phyloP scores from a whole-genome alignment of 768 basidiomycete species.

The Antrodiella citrinella region DNA sequence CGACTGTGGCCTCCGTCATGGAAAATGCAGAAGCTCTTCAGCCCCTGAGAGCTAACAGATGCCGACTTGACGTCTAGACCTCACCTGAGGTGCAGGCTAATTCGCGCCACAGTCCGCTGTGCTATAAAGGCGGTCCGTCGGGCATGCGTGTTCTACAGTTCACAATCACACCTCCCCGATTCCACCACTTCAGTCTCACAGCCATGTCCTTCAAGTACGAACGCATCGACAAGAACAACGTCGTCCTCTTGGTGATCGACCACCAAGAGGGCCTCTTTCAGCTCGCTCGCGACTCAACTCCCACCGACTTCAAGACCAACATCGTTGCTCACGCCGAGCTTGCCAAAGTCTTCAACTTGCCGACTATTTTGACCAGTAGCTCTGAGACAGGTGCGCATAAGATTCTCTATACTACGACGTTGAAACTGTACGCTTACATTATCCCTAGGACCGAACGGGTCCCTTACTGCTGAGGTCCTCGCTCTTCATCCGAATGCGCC shows the following conservation, averaged over 20 bases:
- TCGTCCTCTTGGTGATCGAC: slow-evolving; percentile 37
- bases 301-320: slow-evolving; percentile 34
- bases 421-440: too few species aligned
- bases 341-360: slow-evolving; percentile 37
- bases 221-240: slow-evolving; percentile 37
- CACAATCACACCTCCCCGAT: too few species aligned
- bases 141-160: too few species aligned
- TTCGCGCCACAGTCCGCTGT: too few species aligned
- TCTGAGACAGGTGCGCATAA: slow-evolving; percentile 34
- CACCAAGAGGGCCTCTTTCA: slow-evolving; percentile 42
- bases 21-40: too few species aligned
- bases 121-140: too few species aligned
- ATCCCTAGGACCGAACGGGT: slow-evolving; percentile 41
- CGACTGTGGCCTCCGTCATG: too few species aligned
- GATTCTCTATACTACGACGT: too few species aligned
- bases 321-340: slow-evolving; percentile 39
- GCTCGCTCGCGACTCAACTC: slow-evolving; percentile 32
- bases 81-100: too few species aligned
- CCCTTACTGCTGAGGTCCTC: slow-evolving; percentile 35
- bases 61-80: too few species aligned
- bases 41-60: too few species aligned
- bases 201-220: slow-evolving; percentile 24
- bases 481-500: slow-evolving; percentile 38
- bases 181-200: too few species aligned
- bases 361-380: slow-evolving; percentile 36